Percentiles rank a stretch among this genome's conserved stretches.
Evolutionary conservation across 2,329 filamentous ascomycete species (phyloP).

Genomic region (Sclerotinia minor): DNA sequence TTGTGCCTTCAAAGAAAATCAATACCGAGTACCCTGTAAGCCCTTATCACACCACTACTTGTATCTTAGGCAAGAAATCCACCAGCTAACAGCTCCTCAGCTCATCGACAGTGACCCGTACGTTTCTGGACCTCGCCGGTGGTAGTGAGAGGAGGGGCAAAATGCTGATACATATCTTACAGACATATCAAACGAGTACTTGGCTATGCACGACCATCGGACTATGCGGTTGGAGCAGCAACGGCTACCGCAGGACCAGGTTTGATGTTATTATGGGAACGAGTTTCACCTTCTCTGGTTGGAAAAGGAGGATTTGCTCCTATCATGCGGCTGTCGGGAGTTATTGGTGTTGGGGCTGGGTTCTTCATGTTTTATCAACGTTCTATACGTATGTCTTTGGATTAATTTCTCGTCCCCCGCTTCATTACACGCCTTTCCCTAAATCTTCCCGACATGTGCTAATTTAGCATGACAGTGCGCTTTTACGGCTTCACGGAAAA

Average conservation of each 20-base stretch:
- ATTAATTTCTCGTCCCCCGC: constrained; percentile 35
- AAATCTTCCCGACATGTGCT: background rate
- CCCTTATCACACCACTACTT: constrained; percentile 32
- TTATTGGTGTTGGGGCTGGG: constrained; percentile 72
- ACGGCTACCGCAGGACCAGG: constrained; percentile 72
- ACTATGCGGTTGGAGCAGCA: constrained; percentile 72
- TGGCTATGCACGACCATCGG: constrained; percentile 79
- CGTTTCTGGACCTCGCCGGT: constrained; percentile 40
- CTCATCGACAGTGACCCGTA: constrained; percentile 99
- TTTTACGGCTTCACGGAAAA: constrained; percentile 98
- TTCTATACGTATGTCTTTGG: constrained; percentile 67
- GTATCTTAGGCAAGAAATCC: constrained; percentile 3
- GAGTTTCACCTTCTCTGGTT: constrained; percentile 79
- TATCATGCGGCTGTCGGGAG: constrained; percentile 75
- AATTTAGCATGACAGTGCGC: constrained; percentile 61
- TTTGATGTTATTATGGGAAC: constrained; percentile 77
- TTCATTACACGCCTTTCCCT: background rate
- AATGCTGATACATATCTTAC: constrained; percentile 38
- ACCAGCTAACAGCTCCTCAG: constrained; percentile 54
- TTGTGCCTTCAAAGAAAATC: constrained; percentile 75
- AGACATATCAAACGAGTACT: constrained; percentile 92
- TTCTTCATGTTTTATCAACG: constrained; percentile 84
- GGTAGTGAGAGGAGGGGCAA: background rate
- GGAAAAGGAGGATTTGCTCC: constrained; percentile 79
- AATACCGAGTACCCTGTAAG: constrained; percentile 85